Evolutionary conservation across 805 yeast genomes (phyloP).

Genomic region (Candida tibetensis): DNA sequence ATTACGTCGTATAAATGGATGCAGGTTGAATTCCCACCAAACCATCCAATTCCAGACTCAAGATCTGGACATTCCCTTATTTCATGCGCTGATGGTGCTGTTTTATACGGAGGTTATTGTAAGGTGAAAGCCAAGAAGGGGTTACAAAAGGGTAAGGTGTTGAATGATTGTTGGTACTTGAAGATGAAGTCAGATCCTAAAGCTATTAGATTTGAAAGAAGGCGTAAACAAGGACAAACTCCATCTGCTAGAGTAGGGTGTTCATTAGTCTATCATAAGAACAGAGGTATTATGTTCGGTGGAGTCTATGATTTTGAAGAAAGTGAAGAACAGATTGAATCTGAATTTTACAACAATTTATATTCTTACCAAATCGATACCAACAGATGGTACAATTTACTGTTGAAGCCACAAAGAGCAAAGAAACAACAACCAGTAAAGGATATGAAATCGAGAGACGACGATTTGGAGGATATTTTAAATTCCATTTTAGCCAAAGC

Average conservation of each 20-base stretch:
- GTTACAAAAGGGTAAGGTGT: conserved; percentile 84
- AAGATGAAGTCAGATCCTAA: conserved; percentile 83
- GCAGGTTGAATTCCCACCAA: conserved; percentile 81
- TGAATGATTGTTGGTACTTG: conserved; percentile 81
- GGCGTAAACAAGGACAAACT: conserved; percentile 83
- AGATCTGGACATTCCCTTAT: conserved; percentile 90
- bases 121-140: conserved; percentile 90
- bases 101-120: conserved; percentile 90
- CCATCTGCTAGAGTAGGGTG: conserved; percentile 96
- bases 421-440: conserved; percentile 34
- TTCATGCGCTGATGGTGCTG: conserved; percentile 76
- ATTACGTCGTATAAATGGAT: conserved; percentile 86
- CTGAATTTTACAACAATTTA: conserved; percentile 77
- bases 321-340: conserved; percentile 87
- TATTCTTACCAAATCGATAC: conserved; percentile 80
- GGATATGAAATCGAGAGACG: conserved; percentile 60
- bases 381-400: conserved; percentile 82
- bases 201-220: conserved; percentile 81
- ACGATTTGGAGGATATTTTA: conserved; percentile 78
- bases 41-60: conserved; percentile 81
- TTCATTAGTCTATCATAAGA: conserved; percentile 82
- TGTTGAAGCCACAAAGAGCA: conserved; percentile 60
- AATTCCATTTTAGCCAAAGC: conserved; percentile 72
- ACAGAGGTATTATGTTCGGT: conserved; percentile 90
- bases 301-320: conserved; percentile 95